Conservation (phyloP, 495 filamentous ascomycete species). For the Penicillium coprophilum region DNA sequence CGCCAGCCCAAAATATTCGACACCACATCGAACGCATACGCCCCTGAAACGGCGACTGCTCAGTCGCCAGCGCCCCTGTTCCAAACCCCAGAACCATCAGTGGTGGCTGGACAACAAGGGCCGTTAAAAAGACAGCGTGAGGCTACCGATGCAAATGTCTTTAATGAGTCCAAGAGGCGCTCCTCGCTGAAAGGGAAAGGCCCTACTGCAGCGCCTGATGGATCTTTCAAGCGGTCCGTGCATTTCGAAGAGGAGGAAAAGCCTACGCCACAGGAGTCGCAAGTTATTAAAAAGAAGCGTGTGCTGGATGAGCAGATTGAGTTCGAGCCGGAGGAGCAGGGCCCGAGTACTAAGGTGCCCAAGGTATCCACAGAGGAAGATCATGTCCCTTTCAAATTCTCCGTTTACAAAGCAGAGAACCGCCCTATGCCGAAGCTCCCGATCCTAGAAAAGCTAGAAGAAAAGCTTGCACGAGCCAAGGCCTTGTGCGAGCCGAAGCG, state of each 20-base stretch:
- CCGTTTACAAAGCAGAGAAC: slow-evolving; percentile 35
- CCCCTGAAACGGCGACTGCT: background rate
- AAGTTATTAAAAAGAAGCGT: slow-evolving; percentile 20
- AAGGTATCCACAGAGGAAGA: slow-evolving; percentile 25
- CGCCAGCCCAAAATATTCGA: slow-evolving; percentile 14
- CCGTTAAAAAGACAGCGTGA: slow-evolving; percentile 1
- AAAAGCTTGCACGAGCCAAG: slow-evolving; percentile 20
- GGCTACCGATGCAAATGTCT: background rate
- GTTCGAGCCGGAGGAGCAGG: slow-evolving; percentile 13
- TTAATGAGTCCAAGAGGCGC: slow-evolving; percentile 1
- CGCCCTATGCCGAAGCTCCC: slow-evolving; percentile 43
- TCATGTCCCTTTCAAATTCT: slow-evolving; percentile 24
- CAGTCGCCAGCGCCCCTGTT: slow-evolving; percentile 7
- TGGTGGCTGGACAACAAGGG: background rate
- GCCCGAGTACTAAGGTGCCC: slow-evolving; percentile 22
- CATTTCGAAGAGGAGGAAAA: background rate
- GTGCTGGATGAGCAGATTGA: slow-evolving; percentile 22
- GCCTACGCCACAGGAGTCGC: background rate
- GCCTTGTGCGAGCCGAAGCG: slow-evolving; percentile 29
- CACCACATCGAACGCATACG: slow-evolving; percentile 6
- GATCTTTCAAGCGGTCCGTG: slow-evolving; percentile 3
- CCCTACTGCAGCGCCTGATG: background rate
- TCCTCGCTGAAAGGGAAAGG: slow-evolving; percentile 6
- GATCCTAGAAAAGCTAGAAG: slow-evolving; percentile 30
- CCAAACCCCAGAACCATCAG: background rate